Percentiles rank a stretch among this genome's conserved stretches.
Evolutionary conservation across 805 yeast species (phyloP).

Genomic region (Saccharomycopsis amapae): DNA sequence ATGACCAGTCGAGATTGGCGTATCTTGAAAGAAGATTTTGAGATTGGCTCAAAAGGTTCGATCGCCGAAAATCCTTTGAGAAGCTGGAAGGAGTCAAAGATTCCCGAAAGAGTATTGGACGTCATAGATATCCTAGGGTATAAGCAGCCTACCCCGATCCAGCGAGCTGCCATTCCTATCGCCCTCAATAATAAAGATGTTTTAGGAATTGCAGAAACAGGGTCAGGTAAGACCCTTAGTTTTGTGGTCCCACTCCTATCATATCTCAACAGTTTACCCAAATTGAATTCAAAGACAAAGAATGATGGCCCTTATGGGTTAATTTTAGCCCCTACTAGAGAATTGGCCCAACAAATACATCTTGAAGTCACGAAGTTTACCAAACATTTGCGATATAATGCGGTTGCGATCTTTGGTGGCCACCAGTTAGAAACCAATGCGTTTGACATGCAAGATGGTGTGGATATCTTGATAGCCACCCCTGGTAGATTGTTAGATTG

Average conservation of each 20-base stretch:
- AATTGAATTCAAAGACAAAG: constrained; percentile 6
- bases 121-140: constrained; percentile 37
- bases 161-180: constrained; percentile 78
- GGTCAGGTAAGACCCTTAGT: constrained; percentile 90
- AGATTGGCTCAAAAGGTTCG: constrained; percentile 49
- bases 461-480: constrained; percentile 82
- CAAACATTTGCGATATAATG: constrained; percentile 31
- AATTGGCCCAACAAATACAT: constrained; percentile 82
- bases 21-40: constrained; percentile 69
- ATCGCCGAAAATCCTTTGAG: constrained; percentile 51
- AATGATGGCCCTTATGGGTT: constrained; percentile 69
- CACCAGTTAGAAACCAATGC: constrained; percentile 74
- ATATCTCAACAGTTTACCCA: constrained; percentile 42
- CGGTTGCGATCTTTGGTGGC: constrained; percentile 80
- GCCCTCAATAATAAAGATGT: constrained; percentile 55
- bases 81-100: constrained; percentile 58
- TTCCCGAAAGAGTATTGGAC: constrained; percentile 38
- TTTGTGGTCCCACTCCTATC: constrained; percentile 67
- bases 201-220: constrained; percentile 92
- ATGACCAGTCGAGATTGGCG: constrained; percentile 91
- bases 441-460: constrained; percentile 50
- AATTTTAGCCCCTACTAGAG: constrained; percentile 88
- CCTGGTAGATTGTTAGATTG: constrained; percentile 89
- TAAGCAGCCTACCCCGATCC: constrained; percentile 79
- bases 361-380: constrained; percentile 52